Conservation (phyloP, 2,329 filamentous ascomycete genomes). For the Penicillium nordicum region DNA sequence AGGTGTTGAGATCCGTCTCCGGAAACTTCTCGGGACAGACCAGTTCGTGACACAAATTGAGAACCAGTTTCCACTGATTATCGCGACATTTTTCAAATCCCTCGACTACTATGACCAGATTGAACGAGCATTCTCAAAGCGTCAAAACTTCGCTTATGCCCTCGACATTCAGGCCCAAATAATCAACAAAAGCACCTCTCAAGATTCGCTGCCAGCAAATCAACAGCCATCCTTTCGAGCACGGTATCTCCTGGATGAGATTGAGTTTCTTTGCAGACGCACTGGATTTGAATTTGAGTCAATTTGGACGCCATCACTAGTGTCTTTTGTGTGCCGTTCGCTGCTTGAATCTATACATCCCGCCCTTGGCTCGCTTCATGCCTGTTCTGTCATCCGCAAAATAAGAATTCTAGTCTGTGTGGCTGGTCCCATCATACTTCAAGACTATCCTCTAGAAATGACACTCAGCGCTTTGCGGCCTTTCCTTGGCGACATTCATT, state of each 20-base stretch:
- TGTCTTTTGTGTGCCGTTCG: constrained; percentile 70
- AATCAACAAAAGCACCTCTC: constrained; percentile 63
- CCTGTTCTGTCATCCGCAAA: constrained; percentile 81
- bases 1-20: constrained; percentile 63
- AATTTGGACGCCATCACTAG: constrained; percentile 73
- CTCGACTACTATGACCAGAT: constrained; percentile 74
- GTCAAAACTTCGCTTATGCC: constrained; percentile 58
- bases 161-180: constrained; percentile 66
- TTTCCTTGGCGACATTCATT: constrained; percentile 78
- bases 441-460: constrained; percentile 86
- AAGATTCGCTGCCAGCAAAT: constrained; percentile 63
- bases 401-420: constrained; percentile 76
- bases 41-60: constrained; percentile 62
- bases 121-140: constrained; percentile 63
- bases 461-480: constrained; percentile 74
- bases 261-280: constrained; percentile 73
- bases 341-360: constrained; percentile 78
- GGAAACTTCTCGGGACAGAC: constrained; percentile 65
- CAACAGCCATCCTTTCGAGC: constrained; percentile 86
- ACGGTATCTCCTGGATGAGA: constrained; percentile 69
- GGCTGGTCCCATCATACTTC: constrained; percentile 67
- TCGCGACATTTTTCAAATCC: constrained; percentile 71
- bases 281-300: constrained; percentile 61
- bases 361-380: constrained; percentile 80
- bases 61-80: constrained; percentile 69